phyloP scores from a whole-genome alignment of 2,329 filamentous ascomycete genomes.

The Alternaria longipes region DNA sequence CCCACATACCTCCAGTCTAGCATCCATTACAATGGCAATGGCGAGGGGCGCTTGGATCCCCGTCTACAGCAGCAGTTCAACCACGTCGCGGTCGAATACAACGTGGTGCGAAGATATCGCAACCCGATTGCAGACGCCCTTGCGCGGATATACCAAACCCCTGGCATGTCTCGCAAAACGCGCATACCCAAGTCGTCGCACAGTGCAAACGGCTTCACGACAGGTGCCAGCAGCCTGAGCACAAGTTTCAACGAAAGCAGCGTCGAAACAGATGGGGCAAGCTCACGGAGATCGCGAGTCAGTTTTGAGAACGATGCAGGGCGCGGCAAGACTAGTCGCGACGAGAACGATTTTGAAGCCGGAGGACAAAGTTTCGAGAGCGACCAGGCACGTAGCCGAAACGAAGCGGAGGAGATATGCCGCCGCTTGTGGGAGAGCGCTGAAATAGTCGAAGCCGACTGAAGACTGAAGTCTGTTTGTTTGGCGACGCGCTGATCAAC shows the following conservation, averaged over 20 bases:
- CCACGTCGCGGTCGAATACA: constrained; percentile 75
- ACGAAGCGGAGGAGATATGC: constrained; percentile 52
- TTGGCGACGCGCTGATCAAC: constrained; percentile 12
- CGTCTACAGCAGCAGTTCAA: constrained; percentile 72
- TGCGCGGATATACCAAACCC: constrained; percentile 62
- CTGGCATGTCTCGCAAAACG: constrained; percentile 53
- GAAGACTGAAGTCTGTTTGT: constrained; percentile 22
- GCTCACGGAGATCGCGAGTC: constrained; percentile 38
- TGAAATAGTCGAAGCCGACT: constrained; percentile 49
- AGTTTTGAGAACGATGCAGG: constrained; percentile 39
- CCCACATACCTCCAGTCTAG: constrained; percentile 45
- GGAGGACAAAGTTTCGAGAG: constrained; percentile 43
- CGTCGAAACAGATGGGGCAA: constrained; percentile 38
- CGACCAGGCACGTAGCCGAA: constrained; percentile 35
- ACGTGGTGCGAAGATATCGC: constrained; percentile 76
- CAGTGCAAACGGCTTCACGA: constrained; percentile 37
- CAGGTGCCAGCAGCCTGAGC: constrained; percentile 43
- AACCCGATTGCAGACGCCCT: constrained; percentile 74
- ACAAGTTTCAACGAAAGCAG: constrained; percentile 42
- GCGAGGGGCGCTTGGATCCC: constrained; percentile 63
- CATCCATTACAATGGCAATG: constrained; percentile 48
- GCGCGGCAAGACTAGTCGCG: constrained; percentile 25
- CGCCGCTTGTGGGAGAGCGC: constrained; percentile 53
- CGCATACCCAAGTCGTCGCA: constrained; percentile 27
- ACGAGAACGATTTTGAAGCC: constrained; percentile 35